These are phyloP conservation scores for Benincasa hispida DNA, from an alignment of 306 rosid genomes.

Conservation along the genomic window DNA sequence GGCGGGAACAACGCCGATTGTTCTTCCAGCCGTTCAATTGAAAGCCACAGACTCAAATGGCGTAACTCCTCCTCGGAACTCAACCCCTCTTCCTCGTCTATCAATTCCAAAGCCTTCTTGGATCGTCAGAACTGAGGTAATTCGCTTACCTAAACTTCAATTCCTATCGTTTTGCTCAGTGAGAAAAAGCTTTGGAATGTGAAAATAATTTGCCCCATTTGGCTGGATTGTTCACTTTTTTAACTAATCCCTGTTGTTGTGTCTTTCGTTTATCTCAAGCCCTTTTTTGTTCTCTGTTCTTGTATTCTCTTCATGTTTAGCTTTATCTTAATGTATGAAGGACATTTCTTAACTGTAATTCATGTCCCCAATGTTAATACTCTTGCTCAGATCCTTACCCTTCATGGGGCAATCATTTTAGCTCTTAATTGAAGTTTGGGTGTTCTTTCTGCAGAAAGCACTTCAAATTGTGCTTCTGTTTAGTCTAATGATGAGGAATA, in stretches of 20 bases:
- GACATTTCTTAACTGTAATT: not conserved
- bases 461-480: not conserved
- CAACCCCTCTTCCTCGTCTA: slow-evolving; percentile 29
- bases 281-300: not conserved
- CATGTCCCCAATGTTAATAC: not conserved
- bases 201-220: not conserved
- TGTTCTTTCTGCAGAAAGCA: not conserved
- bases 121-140: slow-evolving; percentile 67
- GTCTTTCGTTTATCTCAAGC: not conserved
- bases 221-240: not conserved
- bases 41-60: slow-evolving; percentile 43
- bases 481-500: not conserved
- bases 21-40: slow-evolving; percentile 17
- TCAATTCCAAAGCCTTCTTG: slow-evolving; percentile 58
- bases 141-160: not conserved
- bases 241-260: not conserved
- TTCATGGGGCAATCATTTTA: not conserved
- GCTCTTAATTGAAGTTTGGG: not conserved
- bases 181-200: not conserved
- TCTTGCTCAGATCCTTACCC: not conserved
- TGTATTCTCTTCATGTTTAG: not conserved
- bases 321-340: not conserved
- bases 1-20: slow-evolving; percentile 10
- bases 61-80: slow-evolving; percentile 17
- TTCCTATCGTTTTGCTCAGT: not conserved